These are phyloP conservation scores for Lachnellula occidentalis DNA, from an alignment of 2,329 filamentous ascomycete genomes.

Conservation along the genomic window DNA sequence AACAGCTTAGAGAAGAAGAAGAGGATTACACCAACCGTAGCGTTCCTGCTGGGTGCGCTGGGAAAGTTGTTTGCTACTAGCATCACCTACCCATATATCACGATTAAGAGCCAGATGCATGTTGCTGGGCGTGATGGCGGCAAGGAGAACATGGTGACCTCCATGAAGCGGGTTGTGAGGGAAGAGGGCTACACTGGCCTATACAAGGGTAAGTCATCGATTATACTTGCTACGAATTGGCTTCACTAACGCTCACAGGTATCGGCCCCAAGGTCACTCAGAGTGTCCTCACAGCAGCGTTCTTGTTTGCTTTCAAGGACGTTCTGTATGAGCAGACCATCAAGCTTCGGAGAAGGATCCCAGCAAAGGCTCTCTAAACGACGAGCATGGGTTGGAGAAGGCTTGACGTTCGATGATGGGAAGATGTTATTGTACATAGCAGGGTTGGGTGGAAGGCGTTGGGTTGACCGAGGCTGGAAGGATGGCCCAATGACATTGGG, in stretches of 20 bases:
- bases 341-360: slow-evolving; percentile 46
- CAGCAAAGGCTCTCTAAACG: slow-evolving; percentile 19
- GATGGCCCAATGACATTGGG: background rate
- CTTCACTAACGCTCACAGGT: slow-evolving; percentile 46
- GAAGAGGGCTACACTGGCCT: slow-evolving; percentile 90
- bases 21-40: slow-evolving; percentile 76
- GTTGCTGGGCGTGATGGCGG: slow-evolving; percentile 73
- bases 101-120: slow-evolving; percentile 96
- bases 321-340: slow-evolving; percentile 82
- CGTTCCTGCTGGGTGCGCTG: slow-evolving; percentile 85
- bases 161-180: slow-evolving; percentile 70
- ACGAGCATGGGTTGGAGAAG: background rate
- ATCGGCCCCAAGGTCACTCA: slow-evolving; percentile 96
- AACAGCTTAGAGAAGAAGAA: slow-evolving; percentile 71
- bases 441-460: background rate
- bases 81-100: slow-evolving; percentile 98
- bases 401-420: slow-evolving; percentile 4
- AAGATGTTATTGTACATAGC: background rate
- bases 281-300: slow-evolving; percentile 91
- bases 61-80: slow-evolving; percentile 92
- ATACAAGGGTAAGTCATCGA: slow-evolving; percentile 68
- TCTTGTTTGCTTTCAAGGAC: slow-evolving; percentile 98
- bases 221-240: background rate
- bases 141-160: slow-evolving; percentile 74
- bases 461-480: background rate